Percentiles rank a stretch among this genome's conserved stretches.
phyloP scores from a whole-genome alignment of 352 stramenopile genomes.

The Blastocystis hominis region DNA sequence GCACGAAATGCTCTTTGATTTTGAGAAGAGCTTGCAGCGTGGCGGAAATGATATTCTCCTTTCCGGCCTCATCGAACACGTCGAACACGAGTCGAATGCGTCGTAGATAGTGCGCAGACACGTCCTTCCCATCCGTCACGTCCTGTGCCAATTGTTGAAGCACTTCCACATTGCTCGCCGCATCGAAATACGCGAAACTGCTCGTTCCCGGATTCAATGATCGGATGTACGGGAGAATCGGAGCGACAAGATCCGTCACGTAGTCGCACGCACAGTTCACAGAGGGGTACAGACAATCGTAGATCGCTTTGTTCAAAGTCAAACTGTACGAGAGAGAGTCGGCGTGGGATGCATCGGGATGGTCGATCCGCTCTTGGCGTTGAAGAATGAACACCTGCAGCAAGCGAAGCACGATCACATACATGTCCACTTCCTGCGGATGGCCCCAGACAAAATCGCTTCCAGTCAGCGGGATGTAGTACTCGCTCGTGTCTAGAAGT shows the following conservation, averaged over 20 bases:
- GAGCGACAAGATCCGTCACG: background rate
- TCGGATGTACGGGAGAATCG: background rate
- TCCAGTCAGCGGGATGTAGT: conserved; percentile 27
- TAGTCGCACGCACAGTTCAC: conserved; percentile 5
- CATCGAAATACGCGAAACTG: background rate
- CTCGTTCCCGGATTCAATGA: background rate
- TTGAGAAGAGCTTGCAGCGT: background rate
- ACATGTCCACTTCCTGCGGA: conserved; percentile 27
- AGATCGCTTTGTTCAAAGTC: conserved; percentile 26
- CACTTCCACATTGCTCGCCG: background rate
- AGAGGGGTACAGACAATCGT: conserved; percentile 6
- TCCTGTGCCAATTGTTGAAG: background rate
- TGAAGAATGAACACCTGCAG: conserved; percentile 10
- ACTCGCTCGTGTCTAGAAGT: background rate
- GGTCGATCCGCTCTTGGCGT: background rate
- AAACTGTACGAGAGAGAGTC: background rate
- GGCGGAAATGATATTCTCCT: background rate
- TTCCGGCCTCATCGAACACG: background rate
- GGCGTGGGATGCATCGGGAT: background rate
- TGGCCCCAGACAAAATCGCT: conserved; percentile 44
- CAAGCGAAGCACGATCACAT: conserved; percentile 5
- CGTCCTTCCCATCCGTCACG: background rate
- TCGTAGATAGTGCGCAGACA: background rate
- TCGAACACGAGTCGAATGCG: background rate
- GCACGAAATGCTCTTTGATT: background rate